Evolutionary conservation across 306 rosid genomes (phyloP), one percentile per base, ranked within the genome.

Genomic region (Vachellia collinsii): DNA sequence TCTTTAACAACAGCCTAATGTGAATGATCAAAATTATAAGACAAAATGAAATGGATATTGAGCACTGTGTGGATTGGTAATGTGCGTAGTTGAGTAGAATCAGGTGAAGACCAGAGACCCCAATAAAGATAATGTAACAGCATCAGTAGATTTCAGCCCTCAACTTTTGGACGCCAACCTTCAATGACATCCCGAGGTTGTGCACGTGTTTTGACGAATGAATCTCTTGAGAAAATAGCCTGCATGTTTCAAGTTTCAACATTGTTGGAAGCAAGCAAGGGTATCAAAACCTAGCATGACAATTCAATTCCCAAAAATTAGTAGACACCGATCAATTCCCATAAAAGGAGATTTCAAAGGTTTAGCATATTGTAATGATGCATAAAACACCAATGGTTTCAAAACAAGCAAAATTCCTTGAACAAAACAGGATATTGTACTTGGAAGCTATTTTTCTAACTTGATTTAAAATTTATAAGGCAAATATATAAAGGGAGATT

Each of bases 111-210:
- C 51, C 86, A 46, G 25, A 29, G 34, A 29, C 34, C 34, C 34
- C 34, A 0, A 29, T 29, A 29, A 29, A 29, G 34, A 29, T 0
- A 25, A 64, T 69, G 23, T 29, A 68, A 61, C 64, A 19, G 59
- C 63, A 56, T 25, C 58, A 25, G 71, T 8, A 23, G 20, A 77
- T 66, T 74, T 88, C 84, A 91, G 80, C 90, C 94, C 68, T 90
- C 86, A 43, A 92, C 97, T 85, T 95, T 95, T 8, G 99, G 89
- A 80, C 98, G 94, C 99, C 99, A 95, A 84, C 99, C 99, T 3
- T 87, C 93, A 81, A 95, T 82, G 41, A 93, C 94, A 89, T 95
- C 99, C 70, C 93, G 89, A 0, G 90, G 87, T 74, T 79, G 83
- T n/a, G 98, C 90, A 41, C 94, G 82, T 29, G 99, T 95, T 78